These are phyloP conservation scores for Arctium lappa DNA, from an alignment of 129 eudicot species.

Conservation along the genomic window DNA sequence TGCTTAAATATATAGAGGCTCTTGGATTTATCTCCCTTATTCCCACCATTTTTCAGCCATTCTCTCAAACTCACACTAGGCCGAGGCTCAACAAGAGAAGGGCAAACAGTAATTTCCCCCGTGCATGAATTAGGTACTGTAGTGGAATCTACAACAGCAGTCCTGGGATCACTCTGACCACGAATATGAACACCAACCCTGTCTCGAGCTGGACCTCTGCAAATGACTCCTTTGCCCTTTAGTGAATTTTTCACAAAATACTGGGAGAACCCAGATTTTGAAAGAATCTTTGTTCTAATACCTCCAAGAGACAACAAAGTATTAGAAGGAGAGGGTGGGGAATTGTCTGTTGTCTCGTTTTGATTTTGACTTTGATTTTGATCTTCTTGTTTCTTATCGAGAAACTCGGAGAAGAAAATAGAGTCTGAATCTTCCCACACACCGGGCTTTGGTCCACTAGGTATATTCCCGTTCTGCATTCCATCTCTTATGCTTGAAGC, in stretches of 20 bases:
- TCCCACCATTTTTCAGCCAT: conserved; percentile 51
- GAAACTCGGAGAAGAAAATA: conserved; percentile 30
- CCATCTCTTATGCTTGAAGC: conserved; percentile 43
- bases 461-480: conserved; percentile 19
- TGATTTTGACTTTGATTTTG: conserved; percentile 18
- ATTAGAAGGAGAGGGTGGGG: conserved; percentile 11
- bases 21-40: conserved; percentile 42
- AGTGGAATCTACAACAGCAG: conserved; percentile 17
- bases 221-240: conserved; percentile 66
- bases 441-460: conserved; percentile 18
- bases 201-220: conserved; percentile 41
- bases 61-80: conserved; percentile 49
- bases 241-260: conserved; percentile 62
- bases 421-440: conserved; percentile 41
- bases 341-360: conserved; percentile 20
- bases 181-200: conserved; percentile 18
- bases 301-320: conserved; percentile 37
- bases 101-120: conserved; percentile 8
- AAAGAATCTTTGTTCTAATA: conserved; percentile 67
- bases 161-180: conserved; percentile 29
- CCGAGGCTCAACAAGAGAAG: conserved; percentile 19
- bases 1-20: conserved; percentile 56
- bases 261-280: conserved; percentile 75
- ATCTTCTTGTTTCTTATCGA: conserved; percentile 29
- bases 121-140: conserved; percentile 11